These are phyloP conservation scores for Malus orientalis DNA, from an alignment of 306 rosid genomes.

Conservation along the genomic window DNA sequence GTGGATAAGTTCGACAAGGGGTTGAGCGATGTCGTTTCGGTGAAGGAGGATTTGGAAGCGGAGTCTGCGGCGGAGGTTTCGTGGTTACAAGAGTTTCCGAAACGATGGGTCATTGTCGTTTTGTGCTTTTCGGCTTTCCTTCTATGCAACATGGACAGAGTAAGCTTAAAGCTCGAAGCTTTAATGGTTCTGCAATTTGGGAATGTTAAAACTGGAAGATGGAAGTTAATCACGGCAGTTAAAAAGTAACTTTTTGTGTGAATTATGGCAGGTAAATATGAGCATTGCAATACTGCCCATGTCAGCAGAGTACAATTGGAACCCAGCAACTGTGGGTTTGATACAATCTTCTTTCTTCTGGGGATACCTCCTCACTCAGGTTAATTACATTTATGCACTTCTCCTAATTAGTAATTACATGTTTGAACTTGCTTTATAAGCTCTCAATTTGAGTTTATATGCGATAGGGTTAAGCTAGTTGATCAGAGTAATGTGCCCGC, in stretches of 20 bases:
- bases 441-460: too few relatives aligned
- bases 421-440: too few relatives aligned
- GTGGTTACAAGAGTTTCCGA: constrained; percentile 78
- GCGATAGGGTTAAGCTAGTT: neutral
- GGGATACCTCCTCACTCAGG: constrained; percentile 99
- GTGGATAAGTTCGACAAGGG: constrained; percentile 31
- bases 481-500: too few relatives aligned
- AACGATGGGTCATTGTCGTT: constrained; percentile 87
- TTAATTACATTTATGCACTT: constrained; percentile 1
- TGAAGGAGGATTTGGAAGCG: constrained; percentile 26
- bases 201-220: neutral
- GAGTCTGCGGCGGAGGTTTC: constrained; percentile 22
- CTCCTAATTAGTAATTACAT: neutral
- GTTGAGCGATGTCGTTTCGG: constrained; percentile 1
- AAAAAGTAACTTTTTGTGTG: neutral
- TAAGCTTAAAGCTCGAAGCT: constrained; percentile 13
- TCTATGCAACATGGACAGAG: constrained; percentile 98
- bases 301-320: constrained; percentile 94
- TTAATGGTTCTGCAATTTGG: neutral
- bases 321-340: constrained; percentile 81
- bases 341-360: constrained; percentile 98
- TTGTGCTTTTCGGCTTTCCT: constrained; percentile 89
- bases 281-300: constrained; percentile 99
- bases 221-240: neutral
- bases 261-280: constrained; percentile 80